Conservation (phyloP, 768 basidiomycete genomes). For the Lactifluus echinatus region DNA sequence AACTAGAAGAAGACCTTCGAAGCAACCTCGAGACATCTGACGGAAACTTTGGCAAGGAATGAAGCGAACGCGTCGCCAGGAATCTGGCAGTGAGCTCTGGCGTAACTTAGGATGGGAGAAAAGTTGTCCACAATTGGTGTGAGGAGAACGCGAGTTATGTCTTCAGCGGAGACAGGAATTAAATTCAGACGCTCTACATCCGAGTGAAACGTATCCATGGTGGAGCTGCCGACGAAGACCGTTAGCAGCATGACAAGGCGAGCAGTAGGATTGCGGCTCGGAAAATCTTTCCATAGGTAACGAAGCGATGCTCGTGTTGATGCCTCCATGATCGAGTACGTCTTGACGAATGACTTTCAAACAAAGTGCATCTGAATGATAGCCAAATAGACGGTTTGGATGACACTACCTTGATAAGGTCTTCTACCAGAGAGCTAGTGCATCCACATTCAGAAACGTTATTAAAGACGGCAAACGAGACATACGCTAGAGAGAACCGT, state of each 20-base stretch:
- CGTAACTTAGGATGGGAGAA: slow-evolving; percentile 39
- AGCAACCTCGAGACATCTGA: slow-evolving; percentile 50
- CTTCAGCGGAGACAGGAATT: slow-evolving; percentile 45
- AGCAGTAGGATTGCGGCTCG: slow-evolving; percentile 47
- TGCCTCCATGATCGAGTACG: slow-evolving; percentile 51
- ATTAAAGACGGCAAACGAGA: slow-evolving; percentile 13
- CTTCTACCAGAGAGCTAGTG: slow-evolving; percentile 46
- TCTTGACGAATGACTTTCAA: slow-evolving; percentile 55
- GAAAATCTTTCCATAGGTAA: slow-evolving; percentile 59
- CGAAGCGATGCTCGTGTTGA: slow-evolving; percentile 46
- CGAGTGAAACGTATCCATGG: slow-evolving; percentile 25
- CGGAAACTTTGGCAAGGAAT: slow-evolving; percentile 51
- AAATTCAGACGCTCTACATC: slow-evolving; percentile 51
- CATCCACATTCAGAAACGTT: neutral
- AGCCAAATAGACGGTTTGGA: neutral
- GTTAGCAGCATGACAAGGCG: slow-evolving; percentile 69
- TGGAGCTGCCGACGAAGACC: slow-evolving; percentile 39
- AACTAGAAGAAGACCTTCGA: slow-evolving; percentile 32
- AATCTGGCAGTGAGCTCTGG: slow-evolving; percentile 35
- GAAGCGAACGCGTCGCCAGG: slow-evolving; percentile 29
- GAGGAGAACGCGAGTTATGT: slow-evolving; percentile 52
- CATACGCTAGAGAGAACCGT: slow-evolving; percentile 59
- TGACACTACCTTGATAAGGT: slow-evolving; percentile 53
- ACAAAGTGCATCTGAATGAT: neutral
- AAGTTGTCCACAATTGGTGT: slow-evolving; percentile 65